phyloP scores from a whole-genome alignment of 768 basidiomycete genomes.

The Boletus fagicola region DNA sequence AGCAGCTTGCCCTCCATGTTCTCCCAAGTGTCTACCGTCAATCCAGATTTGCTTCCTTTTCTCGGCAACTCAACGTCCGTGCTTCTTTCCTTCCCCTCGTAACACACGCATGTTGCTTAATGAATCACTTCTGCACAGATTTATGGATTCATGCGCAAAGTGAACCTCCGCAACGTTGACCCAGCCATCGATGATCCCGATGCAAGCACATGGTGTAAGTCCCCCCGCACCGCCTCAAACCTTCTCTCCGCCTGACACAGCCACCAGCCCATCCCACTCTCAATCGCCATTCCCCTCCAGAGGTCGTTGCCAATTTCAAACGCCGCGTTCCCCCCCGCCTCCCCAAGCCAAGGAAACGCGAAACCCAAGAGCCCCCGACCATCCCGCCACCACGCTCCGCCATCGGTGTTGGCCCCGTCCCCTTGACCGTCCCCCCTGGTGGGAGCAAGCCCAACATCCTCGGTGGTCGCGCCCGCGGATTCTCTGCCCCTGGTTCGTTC shows the following conservation, averaged over 20 bases:
- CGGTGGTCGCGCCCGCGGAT: conserved; percentile 68
- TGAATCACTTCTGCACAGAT: conserved; percentile 54
- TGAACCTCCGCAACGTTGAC: conserved; percentile 93
- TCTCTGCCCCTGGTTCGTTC: conserved; percentile 81
- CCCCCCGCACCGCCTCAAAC: conserved; percentile 14
- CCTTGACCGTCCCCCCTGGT: conserved; percentile 54
- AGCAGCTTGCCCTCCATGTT: conserved; percentile 91
- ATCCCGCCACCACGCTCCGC: conserved; percentile 79
- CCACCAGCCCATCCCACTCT: conserved; percentile 82
- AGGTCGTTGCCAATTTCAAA: conserved; percentile 92
- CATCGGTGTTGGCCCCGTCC: conserved; percentile 64
- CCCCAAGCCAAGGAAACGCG: conserved; percentile 82
- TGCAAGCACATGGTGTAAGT: conserved; percentile 95
- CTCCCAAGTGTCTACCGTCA: conserved; percentile 93
- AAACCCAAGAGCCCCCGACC: conserved; percentile 61
- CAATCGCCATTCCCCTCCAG: conserved; percentile 85
- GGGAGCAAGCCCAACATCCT: conserved; percentile 37
- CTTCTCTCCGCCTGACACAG: conserved; percentile 20
- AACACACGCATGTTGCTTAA: conserved; percentile 23
- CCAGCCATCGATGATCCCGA: conserved; percentile 94
- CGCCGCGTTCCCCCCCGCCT: conserved; percentile 92
- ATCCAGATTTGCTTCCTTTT: conserved; percentile 96
- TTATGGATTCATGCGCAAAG: conserved; percentile 98
- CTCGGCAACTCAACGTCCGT: conserved; percentile 92
- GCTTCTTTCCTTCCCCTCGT: conserved; percentile 32